A percentile compares a stretch with the other conserved stretches of the same genome.
These are phyloP conservation scores for Aristolochia fimbriata DNA, from an alignment of 164 flowering plant genomes.

Conservation along the genomic window DNA sequence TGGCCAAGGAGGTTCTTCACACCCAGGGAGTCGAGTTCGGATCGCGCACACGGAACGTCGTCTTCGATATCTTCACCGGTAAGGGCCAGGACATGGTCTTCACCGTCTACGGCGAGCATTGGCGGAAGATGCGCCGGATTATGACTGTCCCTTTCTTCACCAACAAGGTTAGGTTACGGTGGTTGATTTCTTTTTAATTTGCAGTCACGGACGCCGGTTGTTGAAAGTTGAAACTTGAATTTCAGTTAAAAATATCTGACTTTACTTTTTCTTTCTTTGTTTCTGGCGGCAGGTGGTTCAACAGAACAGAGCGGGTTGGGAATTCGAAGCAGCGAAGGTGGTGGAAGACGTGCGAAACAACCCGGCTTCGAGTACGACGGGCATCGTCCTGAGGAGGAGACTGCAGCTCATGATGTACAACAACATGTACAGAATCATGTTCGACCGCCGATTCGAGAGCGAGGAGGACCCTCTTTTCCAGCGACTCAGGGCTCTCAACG, in stretches of 20 bases:
- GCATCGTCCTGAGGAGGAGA: conserved; percentile 51
- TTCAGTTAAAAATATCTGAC: no score
- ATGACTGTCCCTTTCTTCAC: conserved; percentile 94
- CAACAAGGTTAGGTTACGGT: conserved; percentile 37
- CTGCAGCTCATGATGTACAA: conserved; percentile 87
- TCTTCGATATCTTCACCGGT: conserved; percentile 80
- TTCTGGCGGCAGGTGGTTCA: conserved; percentile 44
- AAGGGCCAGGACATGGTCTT: conserved; percentile 93
- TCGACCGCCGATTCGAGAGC: conserved; percentile 68
- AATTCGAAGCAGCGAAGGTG: conserved; percentile 44
- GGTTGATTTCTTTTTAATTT: no score
- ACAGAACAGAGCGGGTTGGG: conserved; percentile 71
- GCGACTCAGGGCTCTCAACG: conserved; percentile 59
- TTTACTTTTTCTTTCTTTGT: no score
- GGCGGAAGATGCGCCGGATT: conserved; percentile 85
- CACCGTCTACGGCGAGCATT: conserved; percentile 82
- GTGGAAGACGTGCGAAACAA: conserved; percentile 57
- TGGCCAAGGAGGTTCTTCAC: conserved; percentile 72
- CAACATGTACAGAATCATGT: conserved; percentile 84
- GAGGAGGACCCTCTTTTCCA: conserved; percentile 65
- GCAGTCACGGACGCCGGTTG: no score
- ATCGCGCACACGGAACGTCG: conserved; percentile 70
- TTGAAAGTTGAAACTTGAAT: no score
- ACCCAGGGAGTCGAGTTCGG: conserved; percentile 91
- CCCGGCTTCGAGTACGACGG: conserved; percentile 40